Percentiles rank a stretch among this genome's conserved stretches.
phyloP scores from a whole-genome alignment of 495 filamentous ascomycete genomes.

The Extremus antarcticus region DNA sequence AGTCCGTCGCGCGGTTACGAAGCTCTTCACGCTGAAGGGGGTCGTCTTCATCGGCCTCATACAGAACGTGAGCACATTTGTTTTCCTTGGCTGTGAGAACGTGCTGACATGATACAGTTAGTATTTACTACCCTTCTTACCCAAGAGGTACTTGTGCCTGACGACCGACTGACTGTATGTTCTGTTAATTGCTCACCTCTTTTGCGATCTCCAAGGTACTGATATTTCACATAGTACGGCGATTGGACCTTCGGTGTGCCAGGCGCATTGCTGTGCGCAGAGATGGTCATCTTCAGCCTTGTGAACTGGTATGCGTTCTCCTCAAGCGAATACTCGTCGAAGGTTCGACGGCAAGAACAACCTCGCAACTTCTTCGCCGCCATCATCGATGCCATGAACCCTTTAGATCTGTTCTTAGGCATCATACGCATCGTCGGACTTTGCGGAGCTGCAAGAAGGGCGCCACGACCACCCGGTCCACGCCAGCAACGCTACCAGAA shows the following conservation, averaged over 20 bases:
- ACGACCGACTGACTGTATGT: background rate
- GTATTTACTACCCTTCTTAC: background rate
- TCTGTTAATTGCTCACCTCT: too few relatives aligned
- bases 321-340: background rate
- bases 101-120: background rate
- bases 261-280: background rate
- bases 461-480: background rate
- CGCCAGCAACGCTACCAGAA: background rate
- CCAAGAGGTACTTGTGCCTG: background rate
- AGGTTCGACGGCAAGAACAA: background rate
- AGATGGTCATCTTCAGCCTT: background rate
- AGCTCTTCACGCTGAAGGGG: background rate
- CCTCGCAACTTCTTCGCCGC: background rate
- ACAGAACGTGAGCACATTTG: background rate
- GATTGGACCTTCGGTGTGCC: background rate
- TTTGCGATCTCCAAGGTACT: too few relatives aligned
- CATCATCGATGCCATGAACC: background rate
- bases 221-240: too few relatives aligned
- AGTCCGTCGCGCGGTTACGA: background rate
- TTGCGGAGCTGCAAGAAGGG: background rate
- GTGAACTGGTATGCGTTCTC: background rate
- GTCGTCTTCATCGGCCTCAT: background rate
- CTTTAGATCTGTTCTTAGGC: background rate
- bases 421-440: background rate
- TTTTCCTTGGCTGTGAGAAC: background rate